These are phyloP conservation scores for Boletus fagicola DNA, from an alignment of 768 basidiomycete species.

Conservation along the genomic window DNA sequence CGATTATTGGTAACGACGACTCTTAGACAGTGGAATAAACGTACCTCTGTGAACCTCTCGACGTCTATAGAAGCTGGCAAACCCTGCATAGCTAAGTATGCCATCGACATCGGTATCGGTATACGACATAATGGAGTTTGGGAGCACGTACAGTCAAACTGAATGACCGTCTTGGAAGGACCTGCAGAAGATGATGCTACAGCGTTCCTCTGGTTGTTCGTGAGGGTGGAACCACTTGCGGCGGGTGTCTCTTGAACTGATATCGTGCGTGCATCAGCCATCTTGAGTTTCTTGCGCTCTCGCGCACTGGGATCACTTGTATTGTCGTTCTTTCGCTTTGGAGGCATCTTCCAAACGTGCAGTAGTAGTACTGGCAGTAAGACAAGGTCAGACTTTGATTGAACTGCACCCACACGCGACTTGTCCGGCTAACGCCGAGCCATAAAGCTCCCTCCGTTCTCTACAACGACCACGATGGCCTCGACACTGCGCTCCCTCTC, in stretches of 20 bases:
- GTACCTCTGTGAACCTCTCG: constrained; percentile 83
- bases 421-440: constrained; percentile 26
- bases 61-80: constrained; percentile 79
- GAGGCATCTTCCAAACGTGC: constrained; percentile 31
- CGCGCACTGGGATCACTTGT: constrained; percentile 34
- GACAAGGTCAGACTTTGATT: no score
- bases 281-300: constrained; percentile 70
- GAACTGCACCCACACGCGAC: background rate
- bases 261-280: constrained; percentile 63
- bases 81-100: constrained; percentile 48
- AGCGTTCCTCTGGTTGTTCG: constrained; percentile 24
- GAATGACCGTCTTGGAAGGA: constrained; percentile 39
- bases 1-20: background rate
- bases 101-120: background rate
- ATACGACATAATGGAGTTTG: background rate
- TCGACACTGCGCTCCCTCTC: constrained; percentile 34
- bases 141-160: constrained; percentile 41
- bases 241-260: constrained; percentile 47
- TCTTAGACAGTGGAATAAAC: constrained; percentile 5
- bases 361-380: background rate
- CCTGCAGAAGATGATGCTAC: constrained; percentile 31
- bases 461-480: constrained; percentile 32
- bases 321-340: constrained; percentile 41
- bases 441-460: background rate
- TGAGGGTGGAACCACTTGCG: constrained; percentile 6